phyloP scores from a whole-genome alignment of 257 asterid species.

The Przewalskia tangutica region DNA sequence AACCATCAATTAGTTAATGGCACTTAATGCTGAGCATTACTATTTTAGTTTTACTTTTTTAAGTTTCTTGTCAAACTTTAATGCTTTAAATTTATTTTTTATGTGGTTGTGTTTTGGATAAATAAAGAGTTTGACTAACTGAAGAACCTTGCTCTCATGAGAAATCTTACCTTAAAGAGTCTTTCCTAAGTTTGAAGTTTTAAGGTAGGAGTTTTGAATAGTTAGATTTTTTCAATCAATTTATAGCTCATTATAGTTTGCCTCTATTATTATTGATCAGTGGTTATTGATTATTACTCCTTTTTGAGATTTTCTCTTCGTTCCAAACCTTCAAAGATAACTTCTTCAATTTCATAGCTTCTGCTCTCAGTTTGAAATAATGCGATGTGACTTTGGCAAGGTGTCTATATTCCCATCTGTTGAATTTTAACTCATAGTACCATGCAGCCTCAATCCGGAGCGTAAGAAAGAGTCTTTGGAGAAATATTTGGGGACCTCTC shows the following conservation, averaged over 20 bases:
- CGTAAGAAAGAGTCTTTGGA: conserved; percentile 82
- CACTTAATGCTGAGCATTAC: background rate
- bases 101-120: background rate
- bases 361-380: background rate
- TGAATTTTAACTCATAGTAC: background rate
- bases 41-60: background rate
- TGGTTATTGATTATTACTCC: background rate
- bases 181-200: background rate
- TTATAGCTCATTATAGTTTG: background rate
- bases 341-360: background rate
- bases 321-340: background rate
- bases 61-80: background rate
- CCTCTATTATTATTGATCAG: background rate
- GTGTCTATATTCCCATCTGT: background rate
- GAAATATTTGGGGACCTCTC: conserved; percentile 66
- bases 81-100: background rate
- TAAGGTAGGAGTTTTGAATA: background rate
- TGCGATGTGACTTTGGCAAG: background rate
- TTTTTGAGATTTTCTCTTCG: background rate
- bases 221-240: background rate
- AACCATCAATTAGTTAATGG: background rate
- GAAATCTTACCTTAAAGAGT: background rate
- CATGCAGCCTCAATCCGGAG: conserved; percentile 92
- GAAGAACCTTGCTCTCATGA: background rate
- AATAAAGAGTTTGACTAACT: background rate